Percentiles rank a stretch among this genome's conserved stretches.
Evolutionary conservation across 768 basidiomycete species (phyloP).

Genomic region (Ramaria sp.): DNA sequence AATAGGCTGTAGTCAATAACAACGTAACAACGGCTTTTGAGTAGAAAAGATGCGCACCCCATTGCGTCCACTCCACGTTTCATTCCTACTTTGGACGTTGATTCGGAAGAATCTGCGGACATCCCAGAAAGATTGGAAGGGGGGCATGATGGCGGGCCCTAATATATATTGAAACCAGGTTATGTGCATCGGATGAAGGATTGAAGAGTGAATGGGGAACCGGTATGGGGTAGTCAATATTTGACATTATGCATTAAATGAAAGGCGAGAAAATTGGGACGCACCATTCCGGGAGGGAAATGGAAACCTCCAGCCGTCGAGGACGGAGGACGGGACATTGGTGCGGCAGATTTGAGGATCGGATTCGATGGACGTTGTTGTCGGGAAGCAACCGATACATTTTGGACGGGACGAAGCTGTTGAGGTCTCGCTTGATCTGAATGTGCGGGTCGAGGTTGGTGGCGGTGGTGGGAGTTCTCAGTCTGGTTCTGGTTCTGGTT

Average conservation of each 20-base stretch:
- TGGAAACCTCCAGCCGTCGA: slow-evolving; percentile 38
- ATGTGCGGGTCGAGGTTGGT: not conserved
- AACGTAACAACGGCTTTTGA: not conserved
- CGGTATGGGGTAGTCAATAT: too few species aligned
- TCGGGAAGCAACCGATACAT: too few species aligned
- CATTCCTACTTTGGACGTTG: slow-evolving; percentile 10
- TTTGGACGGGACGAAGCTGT: too few species aligned
- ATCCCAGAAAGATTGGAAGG: not conserved
- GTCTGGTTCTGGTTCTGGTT: not conserved
- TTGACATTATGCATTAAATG: too few species aligned
- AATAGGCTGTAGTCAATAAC: not conserved
- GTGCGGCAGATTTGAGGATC: not conserved
- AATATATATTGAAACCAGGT: not conserved
- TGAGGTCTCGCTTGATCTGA: not conserved
- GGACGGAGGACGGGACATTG: slow-evolving; percentile 13
- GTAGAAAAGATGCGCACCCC: slow-evolving; percentile 16
- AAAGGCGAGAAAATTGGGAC: not conserved
- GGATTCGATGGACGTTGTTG: too few species aligned
- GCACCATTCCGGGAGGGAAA: slow-evolving; percentile 36
- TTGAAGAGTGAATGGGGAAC: not conserved
- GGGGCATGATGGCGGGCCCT: not conserved
- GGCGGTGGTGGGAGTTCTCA: not conserved
- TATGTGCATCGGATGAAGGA: not conserved
- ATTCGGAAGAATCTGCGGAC: not conserved
- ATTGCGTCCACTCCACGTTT: slow-evolving; percentile 27